These are phyloP conservation scores for Haplosporangium sp. DNA, from an alignment of 371 early-diverging fungal species.

Conservation along the genomic window DNA sequence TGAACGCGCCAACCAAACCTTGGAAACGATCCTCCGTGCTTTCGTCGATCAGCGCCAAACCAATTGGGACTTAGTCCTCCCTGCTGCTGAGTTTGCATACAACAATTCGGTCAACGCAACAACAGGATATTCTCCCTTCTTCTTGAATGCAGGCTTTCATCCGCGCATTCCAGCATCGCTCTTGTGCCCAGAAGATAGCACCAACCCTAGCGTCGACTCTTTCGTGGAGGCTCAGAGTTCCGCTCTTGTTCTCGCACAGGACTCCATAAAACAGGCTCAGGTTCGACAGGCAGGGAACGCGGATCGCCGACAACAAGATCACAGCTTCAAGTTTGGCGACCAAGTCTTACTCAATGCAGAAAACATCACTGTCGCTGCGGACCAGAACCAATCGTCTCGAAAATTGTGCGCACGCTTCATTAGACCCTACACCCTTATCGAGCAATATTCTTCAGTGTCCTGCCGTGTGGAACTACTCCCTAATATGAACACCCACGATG, in stretches of 20 bases:
- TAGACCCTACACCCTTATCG: slow-evolving; percentile 1
- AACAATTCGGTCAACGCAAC: slow-evolving; percentile 57
- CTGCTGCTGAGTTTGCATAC: slow-evolving; percentile 60
- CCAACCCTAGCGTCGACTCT: too few relatives aligned
- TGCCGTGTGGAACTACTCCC: slow-evolving; percentile 16
- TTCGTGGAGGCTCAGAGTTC: too few relatives aligned
- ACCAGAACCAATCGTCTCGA: background rate
- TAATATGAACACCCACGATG: background rate
- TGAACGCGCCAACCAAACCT: slow-evolving; percentile 59
- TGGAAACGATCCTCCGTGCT: slow-evolving; percentile 62
- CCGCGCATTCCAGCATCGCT: slow-evolving; percentile 24
- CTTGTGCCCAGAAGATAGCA: background rate
- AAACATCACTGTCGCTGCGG: slow-evolving; percentile 11
- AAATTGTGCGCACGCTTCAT: slow-evolving; percentile 1
- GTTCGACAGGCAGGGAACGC: slow-evolving; percentile 4
- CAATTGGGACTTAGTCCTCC: slow-evolving; percentile 58
- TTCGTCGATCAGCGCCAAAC: slow-evolving; percentile 50
- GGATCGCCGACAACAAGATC: background rate
- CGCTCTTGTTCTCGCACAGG: slow-evolving; percentile 1
- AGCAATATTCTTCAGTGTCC: slow-evolving; percentile 8
- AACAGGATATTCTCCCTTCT: slow-evolving; percentile 51
- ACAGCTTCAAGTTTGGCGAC: slow-evolving; percentile 15
- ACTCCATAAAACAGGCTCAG: slow-evolving; percentile 1
- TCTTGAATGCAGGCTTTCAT: slow-evolving; percentile 46
- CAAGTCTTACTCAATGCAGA: slow-evolving; percentile 10